phyloP scores from a whole-genome alignment of 2,329 filamentous ascomycete species.

The Calonectria multiphialidica region DNA sequence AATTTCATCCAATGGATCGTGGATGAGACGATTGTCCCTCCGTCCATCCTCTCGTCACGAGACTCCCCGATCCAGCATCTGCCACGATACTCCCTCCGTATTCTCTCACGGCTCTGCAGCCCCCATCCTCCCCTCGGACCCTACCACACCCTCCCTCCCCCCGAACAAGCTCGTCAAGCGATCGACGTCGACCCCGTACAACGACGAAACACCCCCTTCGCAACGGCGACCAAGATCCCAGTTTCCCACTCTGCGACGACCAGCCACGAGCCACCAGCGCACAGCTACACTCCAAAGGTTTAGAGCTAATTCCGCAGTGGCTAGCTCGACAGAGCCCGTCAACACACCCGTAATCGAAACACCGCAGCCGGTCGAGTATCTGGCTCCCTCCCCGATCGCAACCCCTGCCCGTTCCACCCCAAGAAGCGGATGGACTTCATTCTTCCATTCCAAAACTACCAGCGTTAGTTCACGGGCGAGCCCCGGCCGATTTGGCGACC shows the following conservation, averaged over 20 bases:
- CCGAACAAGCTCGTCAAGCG: conserved; percentile 86
- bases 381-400: conserved; percentile 43
- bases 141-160: conserved; percentile 59
- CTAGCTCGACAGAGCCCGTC: conserved; percentile 39
- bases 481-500: conserved; percentile 43
- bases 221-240: conserved; percentile 69
- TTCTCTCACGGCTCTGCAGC: conserved; percentile 76
- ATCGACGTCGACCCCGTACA: conserved; percentile 66
- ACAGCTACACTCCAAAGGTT: conserved; percentile 76
- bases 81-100: conserved; percentile 74
- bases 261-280: conserved; percentile 84
- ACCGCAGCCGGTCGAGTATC: conserved; percentile 44
- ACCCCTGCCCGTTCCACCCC: conserved; percentile 30
- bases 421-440: conserved; percentile 63
- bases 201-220: conserved; percentile 55
- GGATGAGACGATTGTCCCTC: conserved; percentile 78
- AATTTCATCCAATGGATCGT: conserved; percentile 73
- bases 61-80: conserved; percentile 73
- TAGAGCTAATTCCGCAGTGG: conserved; percentile 46
- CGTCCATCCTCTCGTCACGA: conserved; percentile 74
- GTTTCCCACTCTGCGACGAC: conserved; percentile 75
- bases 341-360: conserved; percentile 53
- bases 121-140: conserved; percentile 66
- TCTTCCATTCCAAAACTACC: conserved; percentile 62
- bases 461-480: conserved; percentile 36